Evolutionary conservation across 192 early-diverging fungal genomes (phyloP).

Genomic region (Pecoramyces ruminantium): DNA sequence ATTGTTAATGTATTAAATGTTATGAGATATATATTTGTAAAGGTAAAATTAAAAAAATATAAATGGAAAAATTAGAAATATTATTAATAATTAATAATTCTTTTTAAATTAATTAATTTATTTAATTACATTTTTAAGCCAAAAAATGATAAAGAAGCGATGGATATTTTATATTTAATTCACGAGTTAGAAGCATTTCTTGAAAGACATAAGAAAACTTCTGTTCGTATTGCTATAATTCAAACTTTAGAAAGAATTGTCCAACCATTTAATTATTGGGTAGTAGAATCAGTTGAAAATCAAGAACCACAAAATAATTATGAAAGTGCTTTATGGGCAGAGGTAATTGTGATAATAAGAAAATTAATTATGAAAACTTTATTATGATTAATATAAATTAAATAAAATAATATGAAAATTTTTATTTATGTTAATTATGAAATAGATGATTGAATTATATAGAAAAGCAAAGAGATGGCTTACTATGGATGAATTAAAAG

Average conservation of each 20-base stretch:
- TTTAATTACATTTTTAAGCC: too few species aligned
- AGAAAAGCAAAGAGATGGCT: conserved; percentile 19
- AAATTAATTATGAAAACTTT: too few species aligned
- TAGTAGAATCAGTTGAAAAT: background rate
- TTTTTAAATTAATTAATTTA: too few species aligned
- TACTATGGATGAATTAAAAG: conserved; percentile 15
- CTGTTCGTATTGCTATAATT: conserved; percentile 19
- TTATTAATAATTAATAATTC: too few species aligned
- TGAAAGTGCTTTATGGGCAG: background rate
- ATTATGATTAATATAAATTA: too few species aligned
- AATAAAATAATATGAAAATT: too few species aligned
- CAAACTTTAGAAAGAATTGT: conserved; percentile 21
- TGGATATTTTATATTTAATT: conserved; percentile 9
- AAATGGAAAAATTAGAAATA: too few species aligned
- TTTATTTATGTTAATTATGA: too few species aligned
- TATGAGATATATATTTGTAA: conserved; percentile 17
- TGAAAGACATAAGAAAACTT: conserved; percentile 17
- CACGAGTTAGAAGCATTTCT: conserved; percentile 10
- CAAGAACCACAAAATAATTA: background rate
- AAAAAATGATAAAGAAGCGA: conserved; percentile 6
- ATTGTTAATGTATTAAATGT: conserved; percentile 17
- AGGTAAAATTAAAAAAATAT: background rate
- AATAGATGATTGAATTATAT: conserved; percentile 13
- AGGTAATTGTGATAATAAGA: background rate
- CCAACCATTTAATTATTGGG: conserved; percentile 18